Evolutionary conservation across 805 yeast genomes (phyloP).

Genomic region (Alloascoidea africana): DNA sequence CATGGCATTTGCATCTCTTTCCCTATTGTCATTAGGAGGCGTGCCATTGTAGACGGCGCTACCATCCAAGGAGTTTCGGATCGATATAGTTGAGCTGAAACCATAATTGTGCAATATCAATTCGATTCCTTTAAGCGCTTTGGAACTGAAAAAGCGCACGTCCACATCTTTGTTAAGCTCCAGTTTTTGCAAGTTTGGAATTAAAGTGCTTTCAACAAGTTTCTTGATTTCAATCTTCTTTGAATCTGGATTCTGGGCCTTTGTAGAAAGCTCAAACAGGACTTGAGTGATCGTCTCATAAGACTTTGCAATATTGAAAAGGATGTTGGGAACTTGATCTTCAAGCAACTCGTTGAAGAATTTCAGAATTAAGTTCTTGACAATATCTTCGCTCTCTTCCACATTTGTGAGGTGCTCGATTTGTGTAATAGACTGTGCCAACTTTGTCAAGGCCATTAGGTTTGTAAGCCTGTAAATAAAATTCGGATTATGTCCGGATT

Average conservation of each 20-base stretch:
- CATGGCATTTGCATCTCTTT: no score
- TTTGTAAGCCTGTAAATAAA: constrained; percentile 89
- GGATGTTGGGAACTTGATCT: constrained; percentile 87
- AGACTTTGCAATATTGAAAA: constrained; percentile 89
- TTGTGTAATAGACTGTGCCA: constrained; percentile 53
- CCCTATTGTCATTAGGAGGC: no score
- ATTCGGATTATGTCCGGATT: constrained; percentile 38
- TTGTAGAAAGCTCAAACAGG: constrained; percentile 16
- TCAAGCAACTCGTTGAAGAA: constrained; percentile 54
- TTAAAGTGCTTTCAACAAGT: constrained; percentile 34
- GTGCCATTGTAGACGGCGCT: no score
- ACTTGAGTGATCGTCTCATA: constrained; percentile 46
- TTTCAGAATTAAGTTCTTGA: constrained; percentile 58
- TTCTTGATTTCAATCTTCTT: constrained; percentile 11
- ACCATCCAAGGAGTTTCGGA: neutral
- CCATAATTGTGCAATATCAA: neutral
- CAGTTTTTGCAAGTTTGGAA: constrained; percentile 52
- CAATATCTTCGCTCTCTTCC: constrained; percentile 26
- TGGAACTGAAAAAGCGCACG: constrained; percentile 72
- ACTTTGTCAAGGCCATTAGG: constrained; percentile 70
- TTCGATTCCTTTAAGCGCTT: constrained; percentile 32
- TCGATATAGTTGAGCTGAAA: neutral
- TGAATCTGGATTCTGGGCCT: constrained; percentile 5
- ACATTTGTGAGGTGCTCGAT: neutral
- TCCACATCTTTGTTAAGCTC: constrained; percentile 69